Evolutionary conservation across 2,329 filamentous ascomycete genomes (phyloP).

Genomic region (Hypoxylon sp.): DNA sequence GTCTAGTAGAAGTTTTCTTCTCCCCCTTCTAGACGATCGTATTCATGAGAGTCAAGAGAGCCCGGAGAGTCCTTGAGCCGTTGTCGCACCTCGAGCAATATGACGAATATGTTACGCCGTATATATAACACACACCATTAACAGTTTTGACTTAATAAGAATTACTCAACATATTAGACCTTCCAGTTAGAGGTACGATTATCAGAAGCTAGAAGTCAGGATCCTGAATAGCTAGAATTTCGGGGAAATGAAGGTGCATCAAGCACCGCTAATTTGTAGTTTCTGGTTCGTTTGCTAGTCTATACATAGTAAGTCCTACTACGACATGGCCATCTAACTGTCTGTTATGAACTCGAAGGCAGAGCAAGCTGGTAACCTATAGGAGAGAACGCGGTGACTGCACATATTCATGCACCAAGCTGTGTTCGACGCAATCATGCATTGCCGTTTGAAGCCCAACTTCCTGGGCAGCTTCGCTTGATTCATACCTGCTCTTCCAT

Average conservation of each 20-base stretch:
- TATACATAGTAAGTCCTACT: constrained; percentile 22
- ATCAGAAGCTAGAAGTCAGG: constrained; percentile 14
- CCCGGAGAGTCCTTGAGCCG: constrained; percentile 5
- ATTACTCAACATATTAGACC: neutral
- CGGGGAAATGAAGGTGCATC: constrained; percentile 21
- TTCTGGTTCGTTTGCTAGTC: constrained; percentile 30
- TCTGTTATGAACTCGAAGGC: constrained; percentile 26
- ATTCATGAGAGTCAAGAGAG: constrained; percentile 14
- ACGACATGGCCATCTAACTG: constrained; percentile 28
- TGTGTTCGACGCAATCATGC: constrained; percentile 46
- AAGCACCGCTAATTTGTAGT: constrained; percentile 26
- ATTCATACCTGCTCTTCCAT: constrained; percentile 38
- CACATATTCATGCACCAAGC: constrained; percentile 36
- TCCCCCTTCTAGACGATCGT: constrained; percentile 13
- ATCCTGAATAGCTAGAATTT: constrained; percentile 25
- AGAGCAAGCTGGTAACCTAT: constrained; percentile 35
- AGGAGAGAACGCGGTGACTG: constrained; percentile 39
- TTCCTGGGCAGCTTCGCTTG: constrained; percentile 41
- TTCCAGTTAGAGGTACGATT: constrained; percentile 6
- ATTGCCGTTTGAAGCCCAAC: constrained; percentile 46
- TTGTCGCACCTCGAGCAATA: constrained; percentile 12
- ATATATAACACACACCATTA: constrained; percentile 5
- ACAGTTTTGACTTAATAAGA: constrained; percentile 18
- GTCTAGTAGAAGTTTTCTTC: constrained; percentile 30
- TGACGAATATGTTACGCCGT: constrained; percentile 20